Percentiles rank a stretch among this genome's conserved stretches.
Evolutionary conservation across 2,329 filamentous ascomycete species (phyloP).

Genomic region (Stenocarpella maydis): DNA sequence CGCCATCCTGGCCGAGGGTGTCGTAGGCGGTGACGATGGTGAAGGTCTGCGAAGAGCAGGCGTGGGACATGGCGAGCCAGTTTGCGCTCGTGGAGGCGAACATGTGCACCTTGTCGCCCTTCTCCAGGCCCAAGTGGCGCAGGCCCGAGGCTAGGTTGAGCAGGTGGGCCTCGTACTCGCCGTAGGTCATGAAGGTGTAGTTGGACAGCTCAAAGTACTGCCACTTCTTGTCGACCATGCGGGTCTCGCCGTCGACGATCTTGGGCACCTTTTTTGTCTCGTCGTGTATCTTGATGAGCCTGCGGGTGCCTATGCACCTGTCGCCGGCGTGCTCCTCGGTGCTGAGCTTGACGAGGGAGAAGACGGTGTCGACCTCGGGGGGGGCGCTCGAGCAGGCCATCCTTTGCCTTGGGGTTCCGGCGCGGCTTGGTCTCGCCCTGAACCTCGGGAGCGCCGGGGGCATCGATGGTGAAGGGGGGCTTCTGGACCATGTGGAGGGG

Average conservation of each 20-base stretch:
- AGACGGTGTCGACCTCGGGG: constrained; percentile 78
- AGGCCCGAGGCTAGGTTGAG: constrained; percentile 77
- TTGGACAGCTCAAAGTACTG: constrained; percentile 84
- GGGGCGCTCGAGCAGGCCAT: constrained; percentile 73
- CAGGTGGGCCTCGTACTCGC: constrained; percentile 77
- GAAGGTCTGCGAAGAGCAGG: constrained; percentile 82
- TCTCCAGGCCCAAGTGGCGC: constrained; percentile 75
- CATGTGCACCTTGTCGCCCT: constrained; percentile 76
- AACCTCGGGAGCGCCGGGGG: constrained; percentile 71
- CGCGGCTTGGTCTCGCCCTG: constrained; percentile 87
- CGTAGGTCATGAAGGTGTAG: constrained; percentile 80
- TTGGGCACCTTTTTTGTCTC: constrained; percentile 93
- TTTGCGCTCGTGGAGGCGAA: constrained; percentile 85
- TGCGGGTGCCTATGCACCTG: constrained; percentile 74
- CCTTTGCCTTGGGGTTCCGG: constrained; percentile 74
- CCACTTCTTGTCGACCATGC: constrained; percentile 90
- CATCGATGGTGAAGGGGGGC: constrained; percentile 79
- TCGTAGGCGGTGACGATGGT: constrained; percentile 95
- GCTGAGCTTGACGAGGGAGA: constrained; percentile 77
- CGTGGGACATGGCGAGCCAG: constrained; percentile 86
- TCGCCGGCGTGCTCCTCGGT: constrained; percentile 69
- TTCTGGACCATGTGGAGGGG: constrained; percentile 69
- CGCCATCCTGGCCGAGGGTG: constrained; percentile 83
- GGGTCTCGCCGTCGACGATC: constrained; percentile 80
- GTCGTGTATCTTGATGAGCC: constrained; percentile 78